Evolutionary conservation across 2,329 filamentous ascomycete species (phyloP), one percentile per base, ranked within the genome.

Genomic region (Bipolaris cookei): DNA sequence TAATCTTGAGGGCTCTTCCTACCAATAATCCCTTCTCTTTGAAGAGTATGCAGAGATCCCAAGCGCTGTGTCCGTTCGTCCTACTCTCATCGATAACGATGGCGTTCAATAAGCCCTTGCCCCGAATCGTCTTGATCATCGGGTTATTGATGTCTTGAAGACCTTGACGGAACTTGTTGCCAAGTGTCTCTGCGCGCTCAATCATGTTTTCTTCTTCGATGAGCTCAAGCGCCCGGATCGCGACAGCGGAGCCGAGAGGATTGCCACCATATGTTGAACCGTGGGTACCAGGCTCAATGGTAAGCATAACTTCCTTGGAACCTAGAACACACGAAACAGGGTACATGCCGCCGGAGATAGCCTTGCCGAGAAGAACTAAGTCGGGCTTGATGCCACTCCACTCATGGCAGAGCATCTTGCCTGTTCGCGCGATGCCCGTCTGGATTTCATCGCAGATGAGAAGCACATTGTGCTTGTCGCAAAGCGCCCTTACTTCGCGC

Each of bases 261-360:
- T 99, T 99, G 48, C 95, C 95, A 60, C 95, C 95, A 73, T 98
- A 99, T n/a, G 95, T 99, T 39, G 92, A 97, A 46, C 95, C 95
- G 79, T 99, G 95, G 23, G 95, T 98, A 58, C 95, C 95, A 23
- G 95, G 91, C 83, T 99, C 95, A 63, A 99, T 84, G 8, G 94
- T 95, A 65, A 97, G 85, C 93, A 99, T 97, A 63, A 98, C 84
- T 55, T 97, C 93, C 79, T 90, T 92, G 70, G 88, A 88, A 61
- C 90, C 89, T 50, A 99, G 84, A 46, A 99, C 93, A 70, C 89
- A 92, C 60, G 92, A 97, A 56, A 99, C 95, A n/a, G 95, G 95
- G 80, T 99, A 99, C 90, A 98, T 95, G 77, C 95, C 95, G 63
- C 95, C 95, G 32, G 92, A 97, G 76, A 99, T 97, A 67, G 95